These are phyloP conservation scores for Areca catechu DNA, from an alignment of 176 grass and related monocot species.

Conservation along the genomic window DNA sequence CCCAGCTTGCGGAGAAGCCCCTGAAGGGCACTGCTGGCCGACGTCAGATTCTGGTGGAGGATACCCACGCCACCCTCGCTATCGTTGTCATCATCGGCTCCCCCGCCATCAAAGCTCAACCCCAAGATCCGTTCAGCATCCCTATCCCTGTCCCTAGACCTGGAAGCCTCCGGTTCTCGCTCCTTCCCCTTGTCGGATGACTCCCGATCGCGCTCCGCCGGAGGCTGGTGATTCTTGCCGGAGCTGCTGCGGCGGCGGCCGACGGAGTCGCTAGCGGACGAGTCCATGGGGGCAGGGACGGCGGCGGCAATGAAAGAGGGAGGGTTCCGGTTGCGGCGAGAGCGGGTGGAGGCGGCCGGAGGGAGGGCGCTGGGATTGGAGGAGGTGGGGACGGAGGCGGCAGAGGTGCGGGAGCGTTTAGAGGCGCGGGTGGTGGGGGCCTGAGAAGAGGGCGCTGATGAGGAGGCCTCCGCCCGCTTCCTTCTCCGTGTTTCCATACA, in stretches of 20 bases:
- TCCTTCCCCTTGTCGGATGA: constrained; percentile 62
- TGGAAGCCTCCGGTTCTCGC: constrained; percentile 52
- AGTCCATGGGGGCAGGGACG: constrained; percentile 47
- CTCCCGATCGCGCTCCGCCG: constrained; percentile 10
- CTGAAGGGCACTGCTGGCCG: constrained; percentile 69
- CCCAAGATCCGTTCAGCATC: constrained; percentile 59
- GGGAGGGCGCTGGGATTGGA: not conserved
- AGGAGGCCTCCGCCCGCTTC: constrained; percentile 93
- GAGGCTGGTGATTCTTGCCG: not conserved
- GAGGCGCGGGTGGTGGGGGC: constrained; percentile 27
- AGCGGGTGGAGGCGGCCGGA: constrained; percentile 13
- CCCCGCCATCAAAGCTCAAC: constrained; percentile 42
- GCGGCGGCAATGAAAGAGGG: constrained; percentile 1
- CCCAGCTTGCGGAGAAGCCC: constrained; percentile 74
- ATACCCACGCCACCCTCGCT: constrained; percentile 42
- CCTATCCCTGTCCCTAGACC: constrained; percentile 37
- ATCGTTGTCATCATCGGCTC: constrained; percentile 49
- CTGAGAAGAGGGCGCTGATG: constrained; percentile 49
- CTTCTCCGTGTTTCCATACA: constrained; percentile 99
- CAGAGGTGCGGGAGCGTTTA: constrained; percentile 28
- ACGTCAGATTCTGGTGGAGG: constrained; percentile 56
- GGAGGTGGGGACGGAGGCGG: constrained; percentile 28
- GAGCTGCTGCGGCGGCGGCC: constrained; percentile 33
- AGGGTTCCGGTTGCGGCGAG: constrained; percentile 19
- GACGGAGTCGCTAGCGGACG: constrained; percentile 30